A percentile compares a stretch with the other conserved stretches of the same genome.
These are phyloP conservation scores for Lactifluus piperatus DNA, from an alignment of 768 basidiomycete species.

Conservation along the genomic window DNA sequence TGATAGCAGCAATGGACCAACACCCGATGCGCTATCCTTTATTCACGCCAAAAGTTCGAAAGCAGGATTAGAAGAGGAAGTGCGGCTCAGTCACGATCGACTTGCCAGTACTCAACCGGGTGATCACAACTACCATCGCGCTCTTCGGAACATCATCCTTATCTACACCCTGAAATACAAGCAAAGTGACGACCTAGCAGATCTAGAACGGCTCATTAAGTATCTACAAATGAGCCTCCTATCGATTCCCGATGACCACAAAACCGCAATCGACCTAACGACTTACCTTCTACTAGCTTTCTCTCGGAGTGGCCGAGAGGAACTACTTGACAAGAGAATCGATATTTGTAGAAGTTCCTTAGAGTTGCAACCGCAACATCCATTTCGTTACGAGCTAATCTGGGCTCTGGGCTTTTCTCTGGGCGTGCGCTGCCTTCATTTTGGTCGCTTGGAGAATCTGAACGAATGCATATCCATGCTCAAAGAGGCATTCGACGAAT, in stretches of 20 bases:
- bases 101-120: neutral
- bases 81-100: neutral
- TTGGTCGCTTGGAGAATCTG: neutral
- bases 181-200: neutral
- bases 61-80: neutral
- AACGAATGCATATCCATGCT: neutral
- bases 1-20: neutral
- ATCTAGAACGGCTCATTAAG: neutral
- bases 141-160: neutral
- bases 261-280: neutral
- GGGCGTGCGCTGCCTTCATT: neutral
- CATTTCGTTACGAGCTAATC: neutral
- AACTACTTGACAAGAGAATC: neutral
- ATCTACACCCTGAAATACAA: neutral
- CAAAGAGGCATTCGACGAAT: neutral
- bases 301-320: neutral
- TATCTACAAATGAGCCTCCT: neutral
- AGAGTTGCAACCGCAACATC: neutral
- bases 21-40: neutral
- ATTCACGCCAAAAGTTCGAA: neutral
- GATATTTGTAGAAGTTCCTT: neutral
- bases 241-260: neutral
- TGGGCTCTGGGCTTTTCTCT: neutral
- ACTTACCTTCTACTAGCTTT: neutral
- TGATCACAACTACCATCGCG: neutral